phyloP scores from a whole-genome alignment of 768 basidiomycete genomes.

The Serendipita sp. region DNA sequence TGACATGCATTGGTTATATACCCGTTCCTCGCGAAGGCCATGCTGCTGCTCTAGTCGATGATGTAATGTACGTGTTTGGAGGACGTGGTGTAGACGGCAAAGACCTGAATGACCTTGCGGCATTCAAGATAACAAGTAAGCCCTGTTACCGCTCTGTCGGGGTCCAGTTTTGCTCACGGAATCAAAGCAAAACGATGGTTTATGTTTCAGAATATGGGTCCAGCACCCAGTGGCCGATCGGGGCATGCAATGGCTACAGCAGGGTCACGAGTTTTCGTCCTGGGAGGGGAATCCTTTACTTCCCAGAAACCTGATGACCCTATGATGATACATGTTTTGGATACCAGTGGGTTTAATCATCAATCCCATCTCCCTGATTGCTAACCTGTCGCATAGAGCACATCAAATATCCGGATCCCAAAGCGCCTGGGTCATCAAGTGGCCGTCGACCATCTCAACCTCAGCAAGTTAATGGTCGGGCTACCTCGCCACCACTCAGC shows the following conservation, averaged over 20 bases:
- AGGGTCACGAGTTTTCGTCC: conserved; percentile 74
- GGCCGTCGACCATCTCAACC: conserved; percentile 17
- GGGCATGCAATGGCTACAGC: conserved; percentile 98
- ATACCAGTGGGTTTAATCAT: conserved; percentile 57
- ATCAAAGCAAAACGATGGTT: conserved; percentile 87
- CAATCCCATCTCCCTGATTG: neutral
- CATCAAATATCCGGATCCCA: conserved; percentile 80
- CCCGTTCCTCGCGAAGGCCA: conserved; percentile 93
- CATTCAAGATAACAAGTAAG: conserved; percentile 94
- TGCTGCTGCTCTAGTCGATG: conserved; percentile 88
- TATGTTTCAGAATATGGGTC: conserved; percentile 99
- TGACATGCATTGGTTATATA: conserved; percentile 92
- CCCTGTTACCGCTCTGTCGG: conserved; percentile 11
- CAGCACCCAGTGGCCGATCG: conserved; percentile 76
- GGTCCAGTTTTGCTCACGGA: conserved; percentile 8
- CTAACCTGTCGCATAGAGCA: conserved; percentile 36
- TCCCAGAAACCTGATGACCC: conserved; percentile 63
- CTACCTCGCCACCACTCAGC: conserved; percentile 44
- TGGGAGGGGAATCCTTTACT: conserved; percentile 84
- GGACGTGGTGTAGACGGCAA: conserved; percentile 94
- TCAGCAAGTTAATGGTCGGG: conserved; percentile 34
- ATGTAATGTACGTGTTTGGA: conserved; percentile 95
- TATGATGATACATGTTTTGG: conserved; percentile 71
- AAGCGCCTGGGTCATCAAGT: conserved; percentile 21
- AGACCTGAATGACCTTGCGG: conserved; percentile 84